A percentile compares a stretch with the other conserved stretches of the same genome.
Evolutionary conservation across 371 early-diverging fungal species (phyloP).

Genomic region (Gilbertella persicaria): DNA sequence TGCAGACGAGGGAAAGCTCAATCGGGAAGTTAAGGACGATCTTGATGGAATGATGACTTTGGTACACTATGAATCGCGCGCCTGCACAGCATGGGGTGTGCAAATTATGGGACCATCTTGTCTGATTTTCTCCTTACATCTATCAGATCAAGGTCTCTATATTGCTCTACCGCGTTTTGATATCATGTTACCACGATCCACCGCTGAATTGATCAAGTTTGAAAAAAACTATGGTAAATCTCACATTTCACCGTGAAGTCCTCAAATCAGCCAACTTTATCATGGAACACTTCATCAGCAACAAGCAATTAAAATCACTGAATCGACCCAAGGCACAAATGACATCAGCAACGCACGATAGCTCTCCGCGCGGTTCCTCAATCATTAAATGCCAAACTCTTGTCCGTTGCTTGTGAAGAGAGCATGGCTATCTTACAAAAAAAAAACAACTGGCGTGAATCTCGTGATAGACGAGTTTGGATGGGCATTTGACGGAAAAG

Average conservation of each 20-base stretch:
- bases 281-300: conserved; percentile 13
- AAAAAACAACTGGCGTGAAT: conserved; percentile 1
- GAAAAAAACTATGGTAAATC: conserved; percentile 10
- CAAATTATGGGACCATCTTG: conserved; percentile 10
- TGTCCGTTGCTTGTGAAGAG: conserved; percentile 1
- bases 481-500: conserved; percentile 3
- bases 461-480: conserved; percentile 1
- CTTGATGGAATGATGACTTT: conserved; percentile 11
- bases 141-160: conserved; percentile 14
- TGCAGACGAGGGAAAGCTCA: conserved; percentile 12
- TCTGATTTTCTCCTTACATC: conserved; percentile 12
- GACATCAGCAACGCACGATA: conserved; percentile 7
- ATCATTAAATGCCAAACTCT: conserved; percentile 7
- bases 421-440: conserved; percentile 3
- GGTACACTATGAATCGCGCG: conserved; percentile 9
- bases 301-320: conserved; percentile 12
- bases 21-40: conserved; percentile 12
- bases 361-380: conserved; percentile 3
- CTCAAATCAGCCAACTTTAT: conserved; percentile 12
- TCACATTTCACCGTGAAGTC: conserved; percentile 12
- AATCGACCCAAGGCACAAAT: conserved; percentile 10
- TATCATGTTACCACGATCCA: conserved; percentile 12
- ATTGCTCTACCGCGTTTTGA: conserved; percentile 12
- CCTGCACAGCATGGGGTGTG: conserved; percentile 12
- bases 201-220: conserved; percentile 12